Base-by-base conservation (phyloP, 192 early-diverging fungal species). In the Coemansia sp. region DNA sequence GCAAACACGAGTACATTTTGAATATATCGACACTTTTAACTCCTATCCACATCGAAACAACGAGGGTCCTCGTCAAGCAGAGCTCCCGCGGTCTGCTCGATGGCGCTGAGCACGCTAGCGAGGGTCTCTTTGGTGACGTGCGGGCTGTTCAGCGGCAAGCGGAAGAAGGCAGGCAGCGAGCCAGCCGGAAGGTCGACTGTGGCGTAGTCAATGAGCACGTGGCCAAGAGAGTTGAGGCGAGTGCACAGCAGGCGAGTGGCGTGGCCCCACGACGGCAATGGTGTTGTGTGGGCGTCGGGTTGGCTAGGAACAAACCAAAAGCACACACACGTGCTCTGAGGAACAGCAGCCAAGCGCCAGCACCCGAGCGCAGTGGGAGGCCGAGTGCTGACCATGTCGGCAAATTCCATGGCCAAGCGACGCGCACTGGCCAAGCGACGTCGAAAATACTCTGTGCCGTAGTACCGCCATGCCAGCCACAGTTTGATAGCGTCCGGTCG, bases 401-500 rank as follows among this genome's bases (percentile, higher is more conserved):
- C 74, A 23, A 93, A 80, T 3, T 71, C 57, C 18, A 64, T 39
- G 3, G 88, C 86, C 45, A 83, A 81, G 2, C 66, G 66, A 11
- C 91, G 69, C 2, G 91, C 89, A 21, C 79, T 78, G 11, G 83
- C 77, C 6, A 94, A 81, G 21, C 91, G 75, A 6, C 31, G 31
- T 5, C 69, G 68, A 40, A 86, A 89, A 39, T 91, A 89, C 21
- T 71, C 39, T 3, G 84, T 81, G 13, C 93, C 93, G 63, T 89
- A 86, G 64, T 86, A 89, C 46, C 85, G 86, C 93, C 93, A 94
- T 9, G 79, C 77, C 53, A 94, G 65, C 80, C 89, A 94, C 59
- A 94, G 60, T 65, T 94, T 94, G 71, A 90, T 66, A 1, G 90
- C 89, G 60, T 94, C 92, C 14, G 91, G 87, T 1, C 88, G 83